Conservation (phyloP, 331 rosid species). For the Dryas integrifolia region DNA sequence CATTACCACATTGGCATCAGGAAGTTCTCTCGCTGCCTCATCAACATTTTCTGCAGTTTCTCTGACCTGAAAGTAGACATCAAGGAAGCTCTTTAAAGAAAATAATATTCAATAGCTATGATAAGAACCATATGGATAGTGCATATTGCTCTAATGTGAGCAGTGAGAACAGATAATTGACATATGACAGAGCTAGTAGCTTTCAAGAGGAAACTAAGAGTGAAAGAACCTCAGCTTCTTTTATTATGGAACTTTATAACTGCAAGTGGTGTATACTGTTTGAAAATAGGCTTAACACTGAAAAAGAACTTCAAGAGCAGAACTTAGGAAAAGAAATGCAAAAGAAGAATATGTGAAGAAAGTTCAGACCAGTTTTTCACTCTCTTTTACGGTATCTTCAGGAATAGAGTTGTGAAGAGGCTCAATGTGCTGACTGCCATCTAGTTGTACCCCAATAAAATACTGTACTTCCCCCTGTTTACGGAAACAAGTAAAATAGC, state of each 20-base stretch:
- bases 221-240: neutral
- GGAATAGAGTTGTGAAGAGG: slow-evolving; percentile 72
- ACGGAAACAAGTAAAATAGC: slow-evolving; percentile 14
- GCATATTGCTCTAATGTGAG: neutral
- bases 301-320: neutral
- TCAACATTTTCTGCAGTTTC: slow-evolving; percentile 87
- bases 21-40: slow-evolving; percentile 88
- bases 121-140: neutral
- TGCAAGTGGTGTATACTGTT: too few species aligned
- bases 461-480: slow-evolving; percentile 94
- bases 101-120: neutral
- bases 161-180: neutral
- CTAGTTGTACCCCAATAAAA: slow-evolving; percentile 95
- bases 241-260: too few species aligned
- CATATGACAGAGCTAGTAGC: too few species aligned
- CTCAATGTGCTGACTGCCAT: slow-evolving; percentile 94
- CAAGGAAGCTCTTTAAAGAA: slow-evolving; percentile 7
- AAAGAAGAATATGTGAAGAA: slow-evolving; percentile 9
- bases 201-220: too few species aligned
- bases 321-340: slow-evolving; percentile 1
- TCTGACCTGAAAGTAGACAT: slow-evolving; percentile 50
- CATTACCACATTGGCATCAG: slow-evolving; percentile 85
- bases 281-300: too few species aligned
- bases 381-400: slow-evolving; percentile 59
- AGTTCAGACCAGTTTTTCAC: slow-evolving; percentile 65